phyloP scores from a whole-genome alignment of 495 filamentous ascomycete species.

The Bathelium albidoporum region DNA sequence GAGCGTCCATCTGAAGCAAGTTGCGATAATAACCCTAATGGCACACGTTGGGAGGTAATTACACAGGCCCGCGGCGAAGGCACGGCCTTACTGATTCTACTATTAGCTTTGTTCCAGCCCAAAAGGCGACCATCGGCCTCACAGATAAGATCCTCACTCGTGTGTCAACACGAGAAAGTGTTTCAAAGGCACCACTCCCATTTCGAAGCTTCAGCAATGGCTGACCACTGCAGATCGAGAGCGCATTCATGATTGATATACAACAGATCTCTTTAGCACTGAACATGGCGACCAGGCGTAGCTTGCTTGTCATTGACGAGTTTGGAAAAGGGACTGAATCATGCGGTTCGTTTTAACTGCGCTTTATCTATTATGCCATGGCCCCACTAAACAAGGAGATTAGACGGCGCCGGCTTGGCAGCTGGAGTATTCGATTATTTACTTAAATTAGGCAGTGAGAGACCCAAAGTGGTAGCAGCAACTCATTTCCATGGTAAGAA shows the following conservation, averaged over 20 bases:
- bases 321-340: constrained; percentile 91
- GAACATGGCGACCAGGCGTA: constrained; percentile 65
- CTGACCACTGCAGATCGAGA: constrained; percentile 49
- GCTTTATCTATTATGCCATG: background rate
- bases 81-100: background rate
- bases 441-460: constrained; percentile 44
- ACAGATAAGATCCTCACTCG: constrained; percentile 91
- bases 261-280: constrained; percentile 76
- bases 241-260: constrained; percentile 87
- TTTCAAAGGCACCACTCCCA: constrained; percentile 46
- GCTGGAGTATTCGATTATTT: constrained; percentile 73
- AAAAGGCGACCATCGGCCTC: constrained; percentile 66
- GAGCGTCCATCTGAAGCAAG: constrained; percentile 90
- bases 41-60: constrained; percentile 72
- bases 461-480: constrained; percentile 74
- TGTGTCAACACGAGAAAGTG: constrained; percentile 77
- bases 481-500: constrained; percentile 70
- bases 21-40: constrained; percentile 87
- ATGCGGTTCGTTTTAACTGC: constrained; percentile 35
- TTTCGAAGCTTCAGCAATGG: background rate
- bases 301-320: constrained; percentile 81
- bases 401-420: constrained; percentile 79
- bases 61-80: background rate
- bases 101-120: constrained; percentile 70
- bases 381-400: constrained; percentile 3